Percentiles rank a stretch among this genome's conserved stretches.
Conservation (phyloP, 2,329 filamentous ascomycete species). For the Pseudogymnoascus pannorum region DNA sequence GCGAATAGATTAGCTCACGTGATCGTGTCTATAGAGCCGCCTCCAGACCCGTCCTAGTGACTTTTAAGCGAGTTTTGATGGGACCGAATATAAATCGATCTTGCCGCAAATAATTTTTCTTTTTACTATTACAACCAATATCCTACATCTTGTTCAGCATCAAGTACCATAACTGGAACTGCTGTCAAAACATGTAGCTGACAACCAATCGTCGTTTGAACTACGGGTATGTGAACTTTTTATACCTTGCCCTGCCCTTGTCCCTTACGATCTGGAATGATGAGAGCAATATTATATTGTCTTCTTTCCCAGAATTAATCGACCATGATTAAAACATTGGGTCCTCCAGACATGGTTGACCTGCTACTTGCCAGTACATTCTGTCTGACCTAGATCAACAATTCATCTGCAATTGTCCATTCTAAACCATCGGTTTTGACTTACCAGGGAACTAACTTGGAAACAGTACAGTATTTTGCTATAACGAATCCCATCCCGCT, state of each 20-base stretch:
- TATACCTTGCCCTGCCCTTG: constrained; percentile 5
- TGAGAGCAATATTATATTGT: constrained; percentile 61
- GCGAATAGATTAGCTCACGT: constrained; percentile 7
- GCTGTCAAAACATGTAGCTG: background rate
- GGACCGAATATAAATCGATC: constrained; percentile 5
- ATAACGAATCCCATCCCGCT: background rate
- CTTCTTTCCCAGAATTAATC: constrained; percentile 88
- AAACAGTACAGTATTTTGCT: constrained; percentile 3
- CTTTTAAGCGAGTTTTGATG: constrained; percentile 9
- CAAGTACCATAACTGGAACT: background rate
- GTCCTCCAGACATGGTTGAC: constrained; percentile 48
- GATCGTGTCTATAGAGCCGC: background rate
- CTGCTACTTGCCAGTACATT: constrained; percentile 90
- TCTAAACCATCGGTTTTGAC: background rate
- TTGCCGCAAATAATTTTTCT: constrained; percentile 5
- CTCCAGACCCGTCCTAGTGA: constrained; percentile 2
- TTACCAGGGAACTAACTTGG: background rate
- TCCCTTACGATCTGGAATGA: constrained; percentile 43
- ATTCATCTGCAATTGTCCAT: constrained; percentile 18
- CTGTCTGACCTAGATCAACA: constrained; percentile 56
- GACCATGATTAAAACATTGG: constrained; percentile 76
- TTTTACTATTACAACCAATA: constrained; percentile 9
- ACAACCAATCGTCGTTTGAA: background rate
- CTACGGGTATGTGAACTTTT: constrained; percentile 3
- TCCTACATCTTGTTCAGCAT: background rate